Evolutionary conservation across 257 asterid genomes (phyloP).

Genomic region (Solanum tarapatanum): DNA sequence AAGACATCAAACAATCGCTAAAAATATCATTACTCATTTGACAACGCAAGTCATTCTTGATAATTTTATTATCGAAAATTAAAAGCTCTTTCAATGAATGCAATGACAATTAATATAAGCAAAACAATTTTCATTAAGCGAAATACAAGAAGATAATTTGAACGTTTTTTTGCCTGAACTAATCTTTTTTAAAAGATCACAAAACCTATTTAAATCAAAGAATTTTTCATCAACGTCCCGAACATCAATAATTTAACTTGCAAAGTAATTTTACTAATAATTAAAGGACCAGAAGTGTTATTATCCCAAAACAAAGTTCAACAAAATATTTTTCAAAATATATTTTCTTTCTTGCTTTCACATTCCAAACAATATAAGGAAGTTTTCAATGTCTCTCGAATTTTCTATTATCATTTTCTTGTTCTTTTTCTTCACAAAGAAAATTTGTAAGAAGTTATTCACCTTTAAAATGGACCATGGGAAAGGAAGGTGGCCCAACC

Average conservation of each 20-base stretch:
- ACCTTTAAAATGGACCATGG: background rate
- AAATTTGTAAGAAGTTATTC: background rate
- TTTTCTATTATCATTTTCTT: background rate
- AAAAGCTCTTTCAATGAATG: too few species aligned
- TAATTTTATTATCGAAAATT: too few species aligned
- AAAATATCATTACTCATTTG: background rate
- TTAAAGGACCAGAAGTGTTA: background rate
- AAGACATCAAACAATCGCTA: background rate
- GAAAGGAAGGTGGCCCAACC: background rate
- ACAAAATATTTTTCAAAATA: background rate
- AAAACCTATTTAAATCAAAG: background rate
- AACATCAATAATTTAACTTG: background rate
- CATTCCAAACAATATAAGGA: background rate
- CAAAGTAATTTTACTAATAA: background rate
- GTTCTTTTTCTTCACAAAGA: background rate
- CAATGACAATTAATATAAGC: background rate
- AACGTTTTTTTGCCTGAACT: too few species aligned
- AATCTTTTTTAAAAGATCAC: background rate
- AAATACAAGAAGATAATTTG: too few species aligned
- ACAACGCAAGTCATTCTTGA: fast-evolving
- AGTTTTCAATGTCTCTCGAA: background rate
- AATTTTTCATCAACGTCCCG: background rate
- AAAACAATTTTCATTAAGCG: too few species aligned
- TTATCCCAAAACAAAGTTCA: background rate
- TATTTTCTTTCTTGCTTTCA: background rate